A percentile compares a stretch with the other conserved stretches of the same genome.
Conservation (phyloP, 306 rosid genomes). For the Begonia masoniana region DNA sequence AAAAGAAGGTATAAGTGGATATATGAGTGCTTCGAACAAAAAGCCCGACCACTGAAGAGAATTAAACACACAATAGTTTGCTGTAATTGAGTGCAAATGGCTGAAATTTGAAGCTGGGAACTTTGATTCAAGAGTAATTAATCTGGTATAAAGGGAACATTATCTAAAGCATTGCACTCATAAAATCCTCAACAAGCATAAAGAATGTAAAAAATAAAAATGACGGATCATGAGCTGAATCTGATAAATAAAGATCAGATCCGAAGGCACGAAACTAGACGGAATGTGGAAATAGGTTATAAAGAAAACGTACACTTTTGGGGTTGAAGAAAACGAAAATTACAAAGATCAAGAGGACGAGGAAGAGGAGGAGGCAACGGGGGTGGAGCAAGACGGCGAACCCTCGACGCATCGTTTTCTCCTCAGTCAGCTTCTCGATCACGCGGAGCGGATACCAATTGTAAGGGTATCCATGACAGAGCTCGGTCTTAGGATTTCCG, state of each 20-base stretch:
- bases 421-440: too few species aligned
- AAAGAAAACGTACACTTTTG: constrained; percentile 7
- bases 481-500: too few species aligned
- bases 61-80: too few species aligned
- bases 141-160: too few species aligned
- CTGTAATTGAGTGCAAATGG: too few species aligned
- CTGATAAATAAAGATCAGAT: constrained; percentile 13
- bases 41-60: too few species aligned
- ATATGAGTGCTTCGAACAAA: too few species aligned
- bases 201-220: background rate
- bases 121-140: too few species aligned
- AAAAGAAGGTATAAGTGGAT: too few species aligned
- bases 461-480: too few species aligned
- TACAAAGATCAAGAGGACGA: constrained; percentile 27
- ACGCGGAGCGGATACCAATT: too few species aligned
- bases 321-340: constrained; percentile 27
- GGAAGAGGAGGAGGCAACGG: constrained; percentile 31
- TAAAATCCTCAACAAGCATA: background rate
- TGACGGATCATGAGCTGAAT: background rate
- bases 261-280: background rate
- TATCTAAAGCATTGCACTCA: background rate
- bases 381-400: constrained; percentile 42
- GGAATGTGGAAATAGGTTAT: background rate
- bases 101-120: too few species aligned
- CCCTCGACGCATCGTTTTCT: constrained; percentile 38